Evolutionary conservation across 495 filamentous ascomycete species (phyloP), one percentile per base, ranked within the genome.

Genomic region (Pseudomonodictys pantanalensis): DNA sequence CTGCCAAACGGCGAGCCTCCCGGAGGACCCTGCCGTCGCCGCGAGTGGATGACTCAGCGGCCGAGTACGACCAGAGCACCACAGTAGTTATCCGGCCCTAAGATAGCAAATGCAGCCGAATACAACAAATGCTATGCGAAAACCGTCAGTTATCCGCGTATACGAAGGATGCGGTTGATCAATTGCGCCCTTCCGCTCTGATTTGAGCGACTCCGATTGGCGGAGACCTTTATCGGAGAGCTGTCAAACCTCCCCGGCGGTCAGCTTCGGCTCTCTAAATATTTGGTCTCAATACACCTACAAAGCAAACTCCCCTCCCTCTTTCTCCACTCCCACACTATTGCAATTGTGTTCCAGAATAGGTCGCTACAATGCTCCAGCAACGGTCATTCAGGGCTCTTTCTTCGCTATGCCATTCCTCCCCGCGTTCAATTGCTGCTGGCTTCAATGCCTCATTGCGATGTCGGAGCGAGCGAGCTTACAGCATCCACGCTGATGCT

Each of bases 401-500:
- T 5, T 56, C 58, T 22, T 49, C 58, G 29, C 24, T 68, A 9
- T 53, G 46, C 48, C 33, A 47, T n/a, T 49, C 47, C 12, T 46
- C 32, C 43, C 35, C 22, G 24, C 53, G 66, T 42, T 48, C 65
- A 29, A 15, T 70, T 20, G 59, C 75, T 25, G 57, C 76, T 2
- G 49, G 71, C 50, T 73, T 74, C 32, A 71, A 74, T 48, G 41
- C 64, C 12, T 59, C 68, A 22, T 48, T 56, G 62, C 63, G 59
- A 62, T 69, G 66, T 54, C 67, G 64, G 58, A 66, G 51, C 51
- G 20, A 52, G 25, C n/a, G 68, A 66, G 24, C 56, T 25, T 73
- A 73, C 59, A 72, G 69, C 61, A 65, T 73, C 43, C 60, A 67
- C 49, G 59, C 67, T 33, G 65, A 68, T 42, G 65, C 56, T 26